A percentile compares a stretch with the other conserved stretches of the same genome.
phyloP scores from a whole-genome alignment of 2,329 filamentous ascomycete genomes.

The Drechmeria coniospora region DNA sequence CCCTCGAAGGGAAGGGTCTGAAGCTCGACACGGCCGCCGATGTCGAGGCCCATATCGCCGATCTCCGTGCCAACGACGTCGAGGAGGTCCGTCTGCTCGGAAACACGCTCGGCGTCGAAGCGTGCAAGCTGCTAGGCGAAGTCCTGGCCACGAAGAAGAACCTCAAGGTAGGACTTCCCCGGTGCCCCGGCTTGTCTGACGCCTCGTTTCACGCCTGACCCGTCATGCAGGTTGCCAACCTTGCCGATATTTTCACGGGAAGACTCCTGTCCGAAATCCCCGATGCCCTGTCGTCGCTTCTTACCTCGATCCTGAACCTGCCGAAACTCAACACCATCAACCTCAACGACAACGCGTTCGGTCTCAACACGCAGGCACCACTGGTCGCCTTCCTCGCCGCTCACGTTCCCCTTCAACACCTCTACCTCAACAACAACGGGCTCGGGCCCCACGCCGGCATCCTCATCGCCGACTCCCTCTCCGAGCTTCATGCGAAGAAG shows the following conservation, averaged over 20 bases:
- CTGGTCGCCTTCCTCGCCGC: slow-evolving; percentile 81
- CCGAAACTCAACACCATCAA: slow-evolving; percentile 82
- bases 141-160: slow-evolving; percentile 73
- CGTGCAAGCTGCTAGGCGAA: slow-evolving; percentile 71
- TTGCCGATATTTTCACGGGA: slow-evolving; percentile 95
- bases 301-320: slow-evolving; percentile 75
- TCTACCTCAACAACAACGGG: slow-evolving; percentile 97
- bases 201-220: background rate
- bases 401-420: slow-evolving; percentile 80
- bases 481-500: slow-evolving; percentile 71
- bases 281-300: slow-evolving; percentile 67
- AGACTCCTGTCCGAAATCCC: slow-evolving; percentile 90
- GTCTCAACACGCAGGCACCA: slow-evolving; percentile 84
- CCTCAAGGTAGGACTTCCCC: slow-evolving; percentile 42
- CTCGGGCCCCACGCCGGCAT: slow-evolving; percentile 84
- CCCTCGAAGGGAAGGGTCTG: slow-evolving; percentile 78
- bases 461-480: slow-evolving; percentile 76
- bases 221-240: slow-evolving; percentile 51
- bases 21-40: slow-evolving; percentile 85
- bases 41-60: slow-evolving; percentile 68
- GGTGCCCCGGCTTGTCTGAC: background rate
- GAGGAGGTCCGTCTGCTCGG: slow-evolving; percentile 78
- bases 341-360: slow-evolving; percentile 95
- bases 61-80: slow-evolving; percentile 56
- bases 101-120: slow-evolving; percentile 84